These are phyloP conservation scores for Oryza glumipatula DNA, from an alignment of 176 grass and related monocot species.

Conservation along the genomic window DNA sequence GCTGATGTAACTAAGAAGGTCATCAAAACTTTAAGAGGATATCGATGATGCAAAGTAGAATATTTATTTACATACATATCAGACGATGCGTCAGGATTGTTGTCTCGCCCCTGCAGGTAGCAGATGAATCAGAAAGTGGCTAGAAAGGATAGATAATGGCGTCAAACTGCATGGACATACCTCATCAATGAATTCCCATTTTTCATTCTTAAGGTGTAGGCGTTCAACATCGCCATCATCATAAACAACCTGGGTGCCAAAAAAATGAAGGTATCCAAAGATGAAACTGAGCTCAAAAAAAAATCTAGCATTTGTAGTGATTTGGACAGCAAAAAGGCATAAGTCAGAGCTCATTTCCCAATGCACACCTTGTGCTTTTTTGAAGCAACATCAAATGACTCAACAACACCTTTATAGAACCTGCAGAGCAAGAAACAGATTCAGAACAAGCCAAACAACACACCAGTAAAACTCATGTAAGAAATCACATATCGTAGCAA, in stretches of 20 bases:
- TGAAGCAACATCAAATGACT: slow-evolving; percentile 44
- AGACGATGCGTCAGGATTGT: slow-evolving; percentile 38
- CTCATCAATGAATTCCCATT: slow-evolving; percentile 61
- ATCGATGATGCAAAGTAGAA: slow-evolving; percentile 26
- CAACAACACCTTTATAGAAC: slow-evolving; percentile 69
- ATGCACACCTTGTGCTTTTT: slow-evolving; percentile 70
- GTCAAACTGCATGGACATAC: slow-evolving; percentile 37
- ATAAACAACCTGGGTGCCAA: slow-evolving; percentile 62
- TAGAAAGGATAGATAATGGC: neutral
- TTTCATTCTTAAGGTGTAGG: slow-evolving; percentile 59
- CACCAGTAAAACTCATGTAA: slow-evolving; percentile 21
- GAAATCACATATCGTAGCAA: slow-evolving; percentile 19
- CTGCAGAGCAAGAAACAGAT: slow-evolving; percentile 55
- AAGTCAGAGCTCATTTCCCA: neutral
- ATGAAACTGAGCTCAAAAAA: neutral
- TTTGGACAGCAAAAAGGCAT: slow-evolving; percentile 14
- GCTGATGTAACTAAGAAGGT: neutral
- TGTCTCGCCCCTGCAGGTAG: slow-evolving; percentile 46
- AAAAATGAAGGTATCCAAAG: slow-evolving; percentile 11
- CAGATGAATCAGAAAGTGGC: slow-evolving; percentile 29
- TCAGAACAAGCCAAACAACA: slow-evolving; percentile 23
- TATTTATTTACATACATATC: slow-evolving; percentile 46
- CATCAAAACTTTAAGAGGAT: slow-evolving; percentile 1
- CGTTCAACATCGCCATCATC: slow-evolving; percentile 82
- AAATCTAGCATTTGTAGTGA: neutral